Conservation (phyloP, 495 filamentous ascomycete species). For the Daldinia loculata region DNA sequence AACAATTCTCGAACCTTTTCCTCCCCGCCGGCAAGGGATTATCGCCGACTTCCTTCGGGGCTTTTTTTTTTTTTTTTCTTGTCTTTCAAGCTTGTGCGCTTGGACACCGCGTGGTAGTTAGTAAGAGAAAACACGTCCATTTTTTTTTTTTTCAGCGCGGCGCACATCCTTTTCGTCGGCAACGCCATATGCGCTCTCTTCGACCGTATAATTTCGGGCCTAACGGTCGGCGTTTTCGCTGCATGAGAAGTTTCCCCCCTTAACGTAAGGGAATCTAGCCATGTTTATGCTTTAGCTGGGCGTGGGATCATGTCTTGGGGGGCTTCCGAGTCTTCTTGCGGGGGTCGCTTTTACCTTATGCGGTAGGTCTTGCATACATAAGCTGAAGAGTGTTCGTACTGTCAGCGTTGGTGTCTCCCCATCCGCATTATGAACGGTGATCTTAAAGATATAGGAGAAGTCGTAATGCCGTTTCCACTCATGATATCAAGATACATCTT, state of each 20-base stretch:
- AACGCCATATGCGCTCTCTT: not conserved
- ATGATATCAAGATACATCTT: not conserved
- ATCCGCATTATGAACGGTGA: not conserved
- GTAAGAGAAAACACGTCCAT: not conserved
- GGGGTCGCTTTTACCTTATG: conserved; percentile 9
- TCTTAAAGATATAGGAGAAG: not conserved
- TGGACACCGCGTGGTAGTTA: not conserved
- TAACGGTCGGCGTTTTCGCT: not conserved
- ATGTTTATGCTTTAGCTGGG: not conserved
- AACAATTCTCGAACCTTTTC: not conserved
- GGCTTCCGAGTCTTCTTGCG: not conserved
- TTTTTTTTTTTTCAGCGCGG: not conserved
- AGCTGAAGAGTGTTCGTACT: not conserved
- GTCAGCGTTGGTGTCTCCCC: not conserved
- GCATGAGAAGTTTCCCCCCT: not conserved
- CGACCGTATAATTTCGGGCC: not conserved
- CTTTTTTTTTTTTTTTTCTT: not conserved
- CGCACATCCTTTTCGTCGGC: not conserved
- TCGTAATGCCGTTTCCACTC: not conserved
- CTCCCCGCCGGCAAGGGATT: not conserved
- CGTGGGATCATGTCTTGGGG: not conserved
- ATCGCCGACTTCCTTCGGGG: not conserved
- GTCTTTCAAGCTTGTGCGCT: not conserved
- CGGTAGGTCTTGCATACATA: conserved; percentile 7
- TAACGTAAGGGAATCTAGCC: not conserved